phyloP scores from a whole-genome alignment of 345 rosid species.

The Eucalyptus curtisii region DNA sequence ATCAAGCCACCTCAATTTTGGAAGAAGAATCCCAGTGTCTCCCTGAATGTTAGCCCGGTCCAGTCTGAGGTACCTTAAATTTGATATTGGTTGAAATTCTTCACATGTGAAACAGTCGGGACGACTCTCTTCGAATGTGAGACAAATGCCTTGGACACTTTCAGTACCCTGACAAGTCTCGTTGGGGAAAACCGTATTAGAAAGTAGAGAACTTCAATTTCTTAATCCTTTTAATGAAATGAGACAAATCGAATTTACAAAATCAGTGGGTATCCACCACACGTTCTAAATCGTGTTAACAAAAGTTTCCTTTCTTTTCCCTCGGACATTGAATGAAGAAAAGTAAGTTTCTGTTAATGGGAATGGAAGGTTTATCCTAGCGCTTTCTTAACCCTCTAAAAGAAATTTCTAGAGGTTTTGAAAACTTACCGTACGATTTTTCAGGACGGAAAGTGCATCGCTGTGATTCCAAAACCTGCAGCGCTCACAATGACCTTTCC shows the following conservation, averaged over 20 bases:
- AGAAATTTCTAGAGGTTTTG: background rate
- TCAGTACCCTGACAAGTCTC: background rate
- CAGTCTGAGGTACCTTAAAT: background rate
- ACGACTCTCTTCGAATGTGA: background rate
- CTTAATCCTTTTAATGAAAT: background rate
- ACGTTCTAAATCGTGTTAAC: background rate
- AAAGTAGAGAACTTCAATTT: no score
- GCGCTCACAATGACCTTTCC: rapidly evolving
- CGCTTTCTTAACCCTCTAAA: background rate
- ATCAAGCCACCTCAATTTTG: background rate
- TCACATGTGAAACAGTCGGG: background rate
- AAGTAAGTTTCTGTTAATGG: background rate
- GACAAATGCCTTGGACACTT: background rate
- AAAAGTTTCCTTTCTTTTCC: background rate
- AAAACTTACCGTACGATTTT: background rate
- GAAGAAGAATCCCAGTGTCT: background rate
- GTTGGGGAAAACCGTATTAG: no score
- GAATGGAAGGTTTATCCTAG: background rate
- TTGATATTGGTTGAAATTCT: rapidly evolving
- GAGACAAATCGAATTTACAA: background rate
- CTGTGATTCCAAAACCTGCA: background rate
- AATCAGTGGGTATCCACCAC: background rate
- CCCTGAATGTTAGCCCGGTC: background rate
- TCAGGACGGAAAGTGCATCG: background rate
- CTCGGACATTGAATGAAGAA: background rate